A percentile compares a stretch with the other conserved stretches of the same genome.
phyloP scores from a whole-genome alignment of 768 basidiomycete genomes.

The Kwoniella newhampshirensis region DNA sequence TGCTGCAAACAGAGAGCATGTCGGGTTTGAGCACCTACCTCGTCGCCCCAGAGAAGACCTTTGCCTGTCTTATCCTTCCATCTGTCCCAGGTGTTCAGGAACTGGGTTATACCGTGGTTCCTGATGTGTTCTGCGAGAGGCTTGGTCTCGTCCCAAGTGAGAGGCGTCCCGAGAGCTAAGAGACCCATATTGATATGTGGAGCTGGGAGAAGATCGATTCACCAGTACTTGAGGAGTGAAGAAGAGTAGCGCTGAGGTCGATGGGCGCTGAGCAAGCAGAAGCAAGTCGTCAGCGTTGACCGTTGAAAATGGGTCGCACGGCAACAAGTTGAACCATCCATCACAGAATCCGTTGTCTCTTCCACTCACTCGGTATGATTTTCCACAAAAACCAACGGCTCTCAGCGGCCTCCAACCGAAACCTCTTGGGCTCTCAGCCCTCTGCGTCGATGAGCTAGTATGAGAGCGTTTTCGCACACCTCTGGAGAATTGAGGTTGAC shows the following conservation, averaged over 20 bases:
- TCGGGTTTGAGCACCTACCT: conserved; percentile 75
- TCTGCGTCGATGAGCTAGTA: no score
- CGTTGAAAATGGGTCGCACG: no score
- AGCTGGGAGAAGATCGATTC: neutral
- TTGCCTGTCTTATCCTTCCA: conserved; percentile 89
- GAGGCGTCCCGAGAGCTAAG: conserved; percentile 85
- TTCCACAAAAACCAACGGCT: no score
- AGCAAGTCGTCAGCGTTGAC: no score
- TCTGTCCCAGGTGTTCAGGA: conserved; percentile 87
- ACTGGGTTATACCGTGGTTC: conserved; percentile 89
- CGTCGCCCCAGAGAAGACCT: conserved; percentile 95
- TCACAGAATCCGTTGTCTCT: neutral
- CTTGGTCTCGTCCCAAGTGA: conserved; percentile 86
- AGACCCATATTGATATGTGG: conserved; percentile 69
- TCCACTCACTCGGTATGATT: no score
- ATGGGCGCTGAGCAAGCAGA: neutral
- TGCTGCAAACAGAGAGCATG: neutral
- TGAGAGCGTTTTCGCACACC: no score
- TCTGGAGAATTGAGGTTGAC: no score
- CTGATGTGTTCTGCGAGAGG: conserved; percentile 85
- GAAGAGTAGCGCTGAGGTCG: neutral
- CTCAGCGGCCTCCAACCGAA: no score
- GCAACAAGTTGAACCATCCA: no score
- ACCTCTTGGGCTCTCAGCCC: no score
- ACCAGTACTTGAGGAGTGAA: no score